Evolutionary conservation across 2,329 filamentous ascomycete genomes (phyloP).

Genomic region (Paecilomyces formosus): DNA sequence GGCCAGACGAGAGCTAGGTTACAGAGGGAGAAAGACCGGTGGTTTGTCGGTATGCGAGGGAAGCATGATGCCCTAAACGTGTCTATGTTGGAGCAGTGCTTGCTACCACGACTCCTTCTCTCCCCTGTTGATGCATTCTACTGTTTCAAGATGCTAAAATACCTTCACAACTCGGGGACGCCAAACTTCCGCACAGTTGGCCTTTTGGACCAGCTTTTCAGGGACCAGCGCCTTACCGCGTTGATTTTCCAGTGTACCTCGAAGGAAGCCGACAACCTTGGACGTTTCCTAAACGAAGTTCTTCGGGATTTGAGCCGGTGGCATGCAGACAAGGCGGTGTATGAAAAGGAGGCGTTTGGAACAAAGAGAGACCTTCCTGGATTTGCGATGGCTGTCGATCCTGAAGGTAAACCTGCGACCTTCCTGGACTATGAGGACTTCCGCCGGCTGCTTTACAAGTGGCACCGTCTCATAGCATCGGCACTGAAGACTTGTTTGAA

Average conservation of each 20-base stretch:
- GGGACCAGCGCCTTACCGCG: constrained; percentile 68
- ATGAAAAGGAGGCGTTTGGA: constrained; percentile 76
- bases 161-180: constrained; percentile 75
- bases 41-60: constrained; percentile 62
- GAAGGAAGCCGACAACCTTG: constrained; percentile 87
- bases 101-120: constrained; percentile 78
- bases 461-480: constrained; percentile 75
- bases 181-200: constrained; percentile 82
- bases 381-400: constrained; percentile 67
- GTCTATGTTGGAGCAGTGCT: constrained; percentile 77
- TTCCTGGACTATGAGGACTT: constrained; percentile 82
- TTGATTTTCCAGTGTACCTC: constrained; percentile 86
- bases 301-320: constrained; percentile 73
- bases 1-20: constrained; percentile 62
- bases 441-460: constrained; percentile 75
- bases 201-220: constrained; percentile 77
- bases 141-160: constrained; percentile 76
- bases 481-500: constrained; percentile 77
- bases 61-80: constrained; percentile 64
- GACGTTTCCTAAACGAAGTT: constrained; percentile 77
- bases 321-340: constrained; percentile 70
- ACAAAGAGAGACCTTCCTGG: constrained; percentile 60
- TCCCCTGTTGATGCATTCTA: constrained; percentile 86
- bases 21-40: constrained; percentile 66
- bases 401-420: constrained; percentile 60